Evolutionary conservation across 2,329 filamentous ascomycete genomes (phyloP), one percentile per base, ranked within the genome.

Genomic region (Meredithiella fracta): DNA sequence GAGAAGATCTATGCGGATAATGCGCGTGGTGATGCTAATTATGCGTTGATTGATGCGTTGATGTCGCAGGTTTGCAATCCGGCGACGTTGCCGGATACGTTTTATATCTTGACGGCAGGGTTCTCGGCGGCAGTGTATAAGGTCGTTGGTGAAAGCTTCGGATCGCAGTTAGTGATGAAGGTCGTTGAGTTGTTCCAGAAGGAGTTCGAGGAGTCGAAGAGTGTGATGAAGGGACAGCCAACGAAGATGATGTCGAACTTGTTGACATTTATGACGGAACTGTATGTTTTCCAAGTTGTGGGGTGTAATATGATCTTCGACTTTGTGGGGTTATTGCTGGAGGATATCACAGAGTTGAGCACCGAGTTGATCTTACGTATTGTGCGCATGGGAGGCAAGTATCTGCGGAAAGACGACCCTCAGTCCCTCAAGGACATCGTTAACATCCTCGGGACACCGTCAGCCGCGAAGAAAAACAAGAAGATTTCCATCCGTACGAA

Each of bases 241-340:
- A 58, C 58, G 3, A 61, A 61, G 31, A 31, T 23, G 7, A 73
- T 77, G 1, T 76, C 82, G 7, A 95, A 98, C 65, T 68, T 96
- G 47, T 77, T 95, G 29, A 85, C 86, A 1, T 77, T 97, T 29
- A 71, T 97, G 14, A 82, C 90, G 0, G 82, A 95, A 64, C 74
- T 97, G 40, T 98, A 97, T 69, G 90, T 87, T 52, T 94, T 98
- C 65, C 86, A 94, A 63, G 80, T 96, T 22, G 76, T 96, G 47
- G 83, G 85, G 42, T 84, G 83, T 63, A 84, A 82, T 53, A 75
- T 98, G 26, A 75, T 97, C 25, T 97, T 95, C 64, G 92, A 97
- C 67, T 92, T 94, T 64, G 82, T 97, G 65, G 82, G 86, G 29
- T 72, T 86, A 44, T 83, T 95, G 53, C 72, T 97, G 14, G 69